Evolutionary conservation across 2,329 filamentous ascomycete genomes (phyloP).

Genomic region (Emericellopsis cladophorae): DNA sequence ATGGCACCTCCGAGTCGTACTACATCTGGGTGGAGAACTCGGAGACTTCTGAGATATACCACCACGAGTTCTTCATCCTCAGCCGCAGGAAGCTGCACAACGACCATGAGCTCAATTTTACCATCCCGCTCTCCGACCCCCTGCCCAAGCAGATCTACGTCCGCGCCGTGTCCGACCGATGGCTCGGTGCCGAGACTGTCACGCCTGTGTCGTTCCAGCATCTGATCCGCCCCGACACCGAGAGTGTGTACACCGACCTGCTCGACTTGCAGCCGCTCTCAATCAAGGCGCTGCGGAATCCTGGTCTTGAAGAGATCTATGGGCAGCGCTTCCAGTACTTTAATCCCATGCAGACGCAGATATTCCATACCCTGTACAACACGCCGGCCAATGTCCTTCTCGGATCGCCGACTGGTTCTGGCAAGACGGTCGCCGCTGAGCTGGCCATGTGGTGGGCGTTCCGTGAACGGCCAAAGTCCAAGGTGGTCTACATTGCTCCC

Average conservation of each 20-base stretch:
- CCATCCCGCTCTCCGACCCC: conserved; percentile 87
- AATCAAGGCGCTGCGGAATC: conserved; percentile 77
- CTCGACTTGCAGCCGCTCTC: conserved; percentile 84
- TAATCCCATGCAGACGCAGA: conserved; percentile 98
- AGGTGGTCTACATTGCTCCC: conserved; percentile 96
- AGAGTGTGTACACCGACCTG: conserved; percentile 92
- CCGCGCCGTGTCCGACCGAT: conserved; percentile 84
- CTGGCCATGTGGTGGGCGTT: conserved; percentile 99
- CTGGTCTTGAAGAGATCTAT: conserved; percentile 78
- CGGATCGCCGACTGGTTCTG: conserved; percentile 91
- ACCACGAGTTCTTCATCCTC: conserved; percentile 93
- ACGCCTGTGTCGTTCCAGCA: conserved; percentile 95
- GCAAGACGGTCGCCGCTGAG: conserved; percentile 93
- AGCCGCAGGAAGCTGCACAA: conserved; percentile 82
- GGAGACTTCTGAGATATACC: conserved; percentile 93
- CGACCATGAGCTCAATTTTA: conserved; percentile 96
- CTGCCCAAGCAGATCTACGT: conserved; percentile 94
- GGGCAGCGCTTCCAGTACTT: conserved; percentile 85
- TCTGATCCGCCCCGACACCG: conserved; percentile 90
- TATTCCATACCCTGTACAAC: conserved; percentile 94
- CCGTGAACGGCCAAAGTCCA: conserved; percentile 82
- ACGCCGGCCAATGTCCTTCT: conserved; percentile 85
- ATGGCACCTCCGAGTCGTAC: conserved; percentile 90
- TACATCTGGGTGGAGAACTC: conserved; percentile 99
- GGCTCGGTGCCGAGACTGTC: conserved; percentile 93